Conservation (phyloP, 768 basidiomycete genomes). For the Rhodotorula taiwanensis region DNA sequence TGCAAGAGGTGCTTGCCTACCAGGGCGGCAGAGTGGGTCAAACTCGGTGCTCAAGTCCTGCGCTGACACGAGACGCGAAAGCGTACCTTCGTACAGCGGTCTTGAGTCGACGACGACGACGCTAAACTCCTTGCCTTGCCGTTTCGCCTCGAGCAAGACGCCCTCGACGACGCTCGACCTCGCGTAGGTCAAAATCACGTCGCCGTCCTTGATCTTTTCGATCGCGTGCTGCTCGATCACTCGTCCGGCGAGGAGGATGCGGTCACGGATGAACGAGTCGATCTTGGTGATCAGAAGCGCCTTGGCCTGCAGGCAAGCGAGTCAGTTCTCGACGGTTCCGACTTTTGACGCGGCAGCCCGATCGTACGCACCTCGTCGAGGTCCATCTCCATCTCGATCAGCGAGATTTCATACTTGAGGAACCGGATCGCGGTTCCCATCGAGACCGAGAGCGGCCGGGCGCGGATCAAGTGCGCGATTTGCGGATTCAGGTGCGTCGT, state of each 20-base stretch:
- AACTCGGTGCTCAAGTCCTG: too few relatives aligned
- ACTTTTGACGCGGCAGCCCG: too few relatives aligned
- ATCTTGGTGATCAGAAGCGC: constrained; percentile 73
- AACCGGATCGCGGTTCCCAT: constrained; percentile 93
- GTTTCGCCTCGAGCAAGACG: constrained; percentile 68
- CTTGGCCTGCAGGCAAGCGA: constrained; percentile 61
- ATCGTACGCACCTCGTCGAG: constrained; percentile 73
- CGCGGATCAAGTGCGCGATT: constrained; percentile 79
- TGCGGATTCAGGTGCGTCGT: constrained; percentile 88
- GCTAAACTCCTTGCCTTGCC: constrained; percentile 68
- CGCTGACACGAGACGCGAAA: neutral
- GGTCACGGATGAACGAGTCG: constrained; percentile 85
- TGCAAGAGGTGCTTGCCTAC: constrained; percentile 71
- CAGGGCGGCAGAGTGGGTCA: neutral
- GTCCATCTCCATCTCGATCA: constrained; percentile 81
- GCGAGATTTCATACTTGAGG: constrained; percentile 90
- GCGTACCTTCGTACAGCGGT: constrained; percentile 77
- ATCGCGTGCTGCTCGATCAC: constrained; percentile 83
- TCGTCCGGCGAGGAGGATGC: constrained; percentile 85
- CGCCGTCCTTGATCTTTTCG: constrained; percentile 89
- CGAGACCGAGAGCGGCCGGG: constrained; percentile 81
- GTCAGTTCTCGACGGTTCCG: neutral
- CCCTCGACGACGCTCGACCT: constrained; percentile 92
- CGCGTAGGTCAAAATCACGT: constrained; percentile 87
- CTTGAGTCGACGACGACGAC: constrained; percentile 93